Base-by-base conservation (phyloP, 2,329 filamentous ascomycete species). In the Penicillium sp. region DNA sequence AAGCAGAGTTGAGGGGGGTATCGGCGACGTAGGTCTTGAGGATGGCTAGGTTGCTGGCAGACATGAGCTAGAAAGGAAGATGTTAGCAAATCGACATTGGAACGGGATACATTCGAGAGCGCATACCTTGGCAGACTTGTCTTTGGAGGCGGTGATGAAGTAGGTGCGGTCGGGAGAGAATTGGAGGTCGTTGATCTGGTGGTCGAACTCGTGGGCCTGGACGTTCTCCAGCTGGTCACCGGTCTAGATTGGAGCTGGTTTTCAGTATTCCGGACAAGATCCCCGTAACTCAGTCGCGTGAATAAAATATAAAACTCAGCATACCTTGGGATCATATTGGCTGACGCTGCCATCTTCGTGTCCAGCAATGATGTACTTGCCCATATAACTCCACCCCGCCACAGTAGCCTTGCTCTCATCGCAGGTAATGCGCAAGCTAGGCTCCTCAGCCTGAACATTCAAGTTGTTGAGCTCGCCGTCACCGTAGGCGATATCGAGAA, bases 61-160 rank as follows among this genome's bases (percentile, higher is more conserved):
- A 90, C 77, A 97, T 85, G 72, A 98, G 89, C 89, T 90, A 67
- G 15, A 53, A 30, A 19, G 17, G 35, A 12, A 54, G 26, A 44
- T 61, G 44, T 12, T 15, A 50, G 56, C 30, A 51, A 8, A 13
- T 4, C 13, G 19, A 15, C 3, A 12, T 53, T 28, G n/a, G 33
- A 24, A 50, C 22, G 17, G 17, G 9, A 17, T 17, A 12, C 8
- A 19, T 24, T 4, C 26, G 15, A 19, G 24, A 26, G 42, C 30
- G 61, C 78, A 38, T 83, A 91, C 90, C 86, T 96, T 97, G 69
- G 95, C 91, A 51, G 91, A 90, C 87, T 99, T 99, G 86, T 99
- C 95, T 85, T 97, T 98, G 76, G 91, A 95, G 61, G 95, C 90
- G 62, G 95, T 99, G 83, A 99, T 95, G 84, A 98, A 98, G 84